These are phyloP conservation scores for Barnettozyma sucrosica DNA, from an alignment of 805 yeast species.

Conservation along the genomic window DNA sequence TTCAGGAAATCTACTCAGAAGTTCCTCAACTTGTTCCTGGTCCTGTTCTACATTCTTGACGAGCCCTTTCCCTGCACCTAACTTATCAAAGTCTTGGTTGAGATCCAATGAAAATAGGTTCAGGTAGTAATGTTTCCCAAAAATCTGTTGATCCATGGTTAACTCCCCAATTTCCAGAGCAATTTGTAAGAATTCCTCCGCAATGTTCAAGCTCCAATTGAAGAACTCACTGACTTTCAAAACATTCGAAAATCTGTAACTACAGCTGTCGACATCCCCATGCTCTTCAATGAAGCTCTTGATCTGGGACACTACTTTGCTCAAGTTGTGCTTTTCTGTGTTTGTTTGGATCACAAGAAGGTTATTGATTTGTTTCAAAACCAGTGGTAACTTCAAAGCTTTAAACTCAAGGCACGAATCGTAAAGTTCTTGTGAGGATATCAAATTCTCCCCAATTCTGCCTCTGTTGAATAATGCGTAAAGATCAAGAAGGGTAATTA, in stretches of 20 bases:
- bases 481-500: constrained; percentile 55
- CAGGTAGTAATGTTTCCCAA: constrained; percentile 58
- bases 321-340: constrained; percentile 29
- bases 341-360: constrained; percentile 37
- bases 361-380: constrained; percentile 33
- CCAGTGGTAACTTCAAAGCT: constrained; percentile 51
- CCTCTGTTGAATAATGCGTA: constrained; percentile 61
- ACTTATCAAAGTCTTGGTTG: neutral
- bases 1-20: neutral
- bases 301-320: constrained; percentile 26
- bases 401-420: constrained; percentile 57
- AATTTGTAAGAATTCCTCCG: constrained; percentile 56
- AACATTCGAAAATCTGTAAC: constrained; percentile 22
- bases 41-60: neutral
- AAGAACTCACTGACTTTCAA: constrained; percentile 30
- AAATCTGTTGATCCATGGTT: constrained; percentile 61
- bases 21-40: neutral
- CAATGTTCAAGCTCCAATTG: constrained; percentile 61
- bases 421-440: constrained; percentile 63
- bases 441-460: constrained; percentile 57
- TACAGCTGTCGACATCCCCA: constrained; percentile 25
- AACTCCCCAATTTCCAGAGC: constrained; percentile 53
- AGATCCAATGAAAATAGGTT: constrained; percentile 32
- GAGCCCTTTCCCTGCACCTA: constrained; percentile 1
- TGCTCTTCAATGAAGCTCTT: constrained; percentile 24